Evolutionary conservation across 2,329 filamentous ascomycete species (phyloP).

Genomic region (Chaetomium strumarium): DNA sequence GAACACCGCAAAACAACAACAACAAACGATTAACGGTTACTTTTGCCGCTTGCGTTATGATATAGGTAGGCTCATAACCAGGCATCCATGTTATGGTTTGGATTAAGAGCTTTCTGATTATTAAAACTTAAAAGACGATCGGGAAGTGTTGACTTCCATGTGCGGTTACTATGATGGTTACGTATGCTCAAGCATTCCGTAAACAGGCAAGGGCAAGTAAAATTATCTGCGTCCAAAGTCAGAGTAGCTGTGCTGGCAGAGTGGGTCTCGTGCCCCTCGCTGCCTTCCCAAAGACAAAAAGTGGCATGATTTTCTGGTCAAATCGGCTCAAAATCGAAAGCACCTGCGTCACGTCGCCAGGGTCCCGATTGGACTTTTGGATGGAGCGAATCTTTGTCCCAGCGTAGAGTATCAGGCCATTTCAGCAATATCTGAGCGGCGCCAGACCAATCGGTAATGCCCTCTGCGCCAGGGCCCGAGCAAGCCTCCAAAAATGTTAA

Average conservation of each 20-base stretch:
- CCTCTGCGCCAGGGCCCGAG: background rate
- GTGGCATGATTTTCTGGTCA: constrained; percentile 26
- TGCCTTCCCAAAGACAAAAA: constrained; percentile 23
- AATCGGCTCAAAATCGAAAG: constrained; percentile 25
- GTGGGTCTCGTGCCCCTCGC: constrained; percentile 13
- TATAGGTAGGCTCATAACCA: too few relatives aligned
- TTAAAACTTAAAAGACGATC: too few relatives aligned
- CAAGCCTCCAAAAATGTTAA: background rate
- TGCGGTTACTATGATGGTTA: too few relatives aligned
- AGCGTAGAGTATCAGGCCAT: constrained; percentile 22
- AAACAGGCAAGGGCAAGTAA: too few relatives aligned
- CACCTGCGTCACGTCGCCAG: constrained; percentile 22
- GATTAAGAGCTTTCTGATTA: too few relatives aligned
- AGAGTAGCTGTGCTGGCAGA: constrained; percentile 25
- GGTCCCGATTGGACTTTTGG: constrained; percentile 21
- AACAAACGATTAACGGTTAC: too few relatives aligned
- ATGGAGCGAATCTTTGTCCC: constrained; percentile 8
- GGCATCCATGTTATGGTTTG: too few relatives aligned
- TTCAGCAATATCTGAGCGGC: constrained; percentile 12
- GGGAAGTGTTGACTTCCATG: too few relatives aligned
- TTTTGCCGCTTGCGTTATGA: too few relatives aligned
- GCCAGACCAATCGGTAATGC: constrained; percentile 12
- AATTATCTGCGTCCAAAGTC: too few relatives aligned
- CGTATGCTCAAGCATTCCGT: too few relatives aligned
- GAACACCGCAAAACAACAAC: too few relatives aligned